phyloP scores from a whole-genome alignment of 805 yeast genomes.

The Lipomyces chichibuensis region DNA sequence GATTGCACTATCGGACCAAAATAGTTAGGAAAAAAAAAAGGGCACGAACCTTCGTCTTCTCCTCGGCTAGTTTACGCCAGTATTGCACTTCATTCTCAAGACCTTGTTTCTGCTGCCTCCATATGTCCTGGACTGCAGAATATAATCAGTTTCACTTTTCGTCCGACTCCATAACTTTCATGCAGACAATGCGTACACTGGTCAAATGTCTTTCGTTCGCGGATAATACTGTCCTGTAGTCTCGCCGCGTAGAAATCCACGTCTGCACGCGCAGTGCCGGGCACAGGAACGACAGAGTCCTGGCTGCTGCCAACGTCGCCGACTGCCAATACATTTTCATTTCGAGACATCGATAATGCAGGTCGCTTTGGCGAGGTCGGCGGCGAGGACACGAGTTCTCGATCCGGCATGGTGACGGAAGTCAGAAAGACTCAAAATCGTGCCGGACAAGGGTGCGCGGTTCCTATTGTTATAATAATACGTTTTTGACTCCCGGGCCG shows the following conservation, averaged over 20 bases:
- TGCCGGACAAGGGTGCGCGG: too few relatives aligned
- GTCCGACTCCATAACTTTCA: background rate
- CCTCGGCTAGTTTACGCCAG: constrained; percentile 18
- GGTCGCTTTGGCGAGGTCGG: background rate
- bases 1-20: background rate
- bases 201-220: constrained; percentile 29
- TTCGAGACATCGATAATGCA: background rate
- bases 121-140: constrained; percentile 18
- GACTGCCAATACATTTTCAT: background rate
- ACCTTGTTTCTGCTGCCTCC: constrained; percentile 28
- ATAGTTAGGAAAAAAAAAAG: background rate
- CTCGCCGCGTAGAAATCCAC: constrained; percentile 32
- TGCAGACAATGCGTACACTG: constrained; percentile 12
- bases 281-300: constrained; percentile 13
- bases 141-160: background rate
- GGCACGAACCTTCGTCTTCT: background rate
- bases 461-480: too few relatives aligned
- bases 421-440: too few relatives aligned
- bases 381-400: background rate
- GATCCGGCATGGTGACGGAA: background rate
- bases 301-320: constrained; percentile 7
- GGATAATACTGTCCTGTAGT: constrained; percentile 28
- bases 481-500: too few relatives aligned
- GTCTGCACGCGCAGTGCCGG: constrained; percentile 30
- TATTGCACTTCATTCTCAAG: constrained; percentile 26